Conservation (phyloP, 768 basidiomycete genomes). For the Coprinellus micaceus region DNA sequence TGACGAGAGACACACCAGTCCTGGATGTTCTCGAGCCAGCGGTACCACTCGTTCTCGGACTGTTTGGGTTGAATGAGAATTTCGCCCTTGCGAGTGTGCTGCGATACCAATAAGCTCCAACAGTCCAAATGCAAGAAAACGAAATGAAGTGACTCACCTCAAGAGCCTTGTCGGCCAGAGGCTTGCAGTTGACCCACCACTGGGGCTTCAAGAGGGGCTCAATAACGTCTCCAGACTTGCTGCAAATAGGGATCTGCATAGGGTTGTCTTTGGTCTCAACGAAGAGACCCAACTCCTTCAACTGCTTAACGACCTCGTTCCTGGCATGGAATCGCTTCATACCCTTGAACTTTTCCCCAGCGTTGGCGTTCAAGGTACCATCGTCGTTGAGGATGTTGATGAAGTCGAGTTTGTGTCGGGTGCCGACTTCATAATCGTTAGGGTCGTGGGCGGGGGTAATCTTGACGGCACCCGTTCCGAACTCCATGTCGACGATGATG, state of each 20-base stretch:
- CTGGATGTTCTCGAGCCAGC: constrained; percentile 92
- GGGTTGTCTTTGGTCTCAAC: constrained; percentile 94
- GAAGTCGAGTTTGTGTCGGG: constrained; percentile 83
- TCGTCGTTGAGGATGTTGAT: constrained; percentile 96
- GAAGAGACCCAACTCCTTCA: constrained; percentile 82
- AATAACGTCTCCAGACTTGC: constrained; percentile 95
- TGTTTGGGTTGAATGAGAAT: constrained; percentile 76
- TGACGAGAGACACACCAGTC: constrained; percentile 99
- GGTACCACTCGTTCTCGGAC: constrained; percentile 92
- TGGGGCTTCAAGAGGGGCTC: constrained; percentile 95
- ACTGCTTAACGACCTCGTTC: constrained; percentile 72
- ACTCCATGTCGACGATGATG: constrained; percentile 89
- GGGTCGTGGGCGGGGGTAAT: constrained; percentile 98
- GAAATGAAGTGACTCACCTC: constrained; percentile 64
- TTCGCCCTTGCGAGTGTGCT: constrained; percentile 90
- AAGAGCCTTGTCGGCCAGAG: constrained; percentile 85
- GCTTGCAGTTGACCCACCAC: constrained; percentile 97
- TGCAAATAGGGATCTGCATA: constrained; percentile 95
- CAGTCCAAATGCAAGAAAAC: too few species aligned
- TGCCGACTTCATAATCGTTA: constrained; percentile 93
- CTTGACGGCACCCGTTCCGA: constrained; percentile 98
- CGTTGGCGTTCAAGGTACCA: constrained; percentile 90
- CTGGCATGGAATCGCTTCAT: constrained; percentile 97
- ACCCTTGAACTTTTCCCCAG: constrained; percentile 83
- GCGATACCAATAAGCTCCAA: too few species aligned